Evolutionary conservation across 192 early-diverging fungal genomes (phyloP), one percentile per base, ranked within the genome.

Genomic region (Umbelopsis sp.): DNA sequence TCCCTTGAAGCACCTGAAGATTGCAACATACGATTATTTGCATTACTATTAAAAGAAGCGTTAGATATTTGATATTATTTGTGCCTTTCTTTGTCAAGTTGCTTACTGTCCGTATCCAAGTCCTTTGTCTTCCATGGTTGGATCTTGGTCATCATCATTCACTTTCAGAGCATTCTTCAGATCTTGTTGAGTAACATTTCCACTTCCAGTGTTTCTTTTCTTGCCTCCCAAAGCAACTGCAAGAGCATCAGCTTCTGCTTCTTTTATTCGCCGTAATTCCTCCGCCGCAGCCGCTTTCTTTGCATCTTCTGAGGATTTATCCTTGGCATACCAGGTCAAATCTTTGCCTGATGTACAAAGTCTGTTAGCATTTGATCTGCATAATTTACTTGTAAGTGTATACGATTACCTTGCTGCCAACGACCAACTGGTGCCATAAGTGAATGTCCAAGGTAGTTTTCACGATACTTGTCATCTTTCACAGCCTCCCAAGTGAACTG

Each of bases 381-480:
- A n/a, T n/a, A n/a, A n/a, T n/a, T n/a, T n/a, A n/a, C n/a, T n/a
- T n/a, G n/a, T n/a, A n/a, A n/a, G n/a, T n/a, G n/a, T n/a, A n/a
- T n/a, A 25, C 14, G 2, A 32, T 72, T 81, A 78, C 85, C 84
- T 68, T 88, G 84, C 77, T 89, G 89, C 92, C 91, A 95, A 20
- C 92, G 83, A 3, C 93, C 93, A 0, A 92, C 90, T 4, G 93
- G 91, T 10, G 93, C 93, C 54, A 85, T 84, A 20, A 95, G 47
- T 5, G 91, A 93, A 80, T 95, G 90, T 8, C 93, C 93, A 21
- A 95, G 84, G 74, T 95, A 95, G 77, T 94, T 92, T 82, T 95
- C 93, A 34, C 93, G 81, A 70, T 92, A 78, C 70, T 92, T 89
- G 68, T 91, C 89, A 17, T 84, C 80, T 62, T 90, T 88, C 16